A percentile compares a stretch with the other conserved stretches of the same genome.
These are phyloP conservation scores for Flaveria bidentis DNA, from an alignment of 129 eudicot species.

Conservation along the genomic window DNA sequence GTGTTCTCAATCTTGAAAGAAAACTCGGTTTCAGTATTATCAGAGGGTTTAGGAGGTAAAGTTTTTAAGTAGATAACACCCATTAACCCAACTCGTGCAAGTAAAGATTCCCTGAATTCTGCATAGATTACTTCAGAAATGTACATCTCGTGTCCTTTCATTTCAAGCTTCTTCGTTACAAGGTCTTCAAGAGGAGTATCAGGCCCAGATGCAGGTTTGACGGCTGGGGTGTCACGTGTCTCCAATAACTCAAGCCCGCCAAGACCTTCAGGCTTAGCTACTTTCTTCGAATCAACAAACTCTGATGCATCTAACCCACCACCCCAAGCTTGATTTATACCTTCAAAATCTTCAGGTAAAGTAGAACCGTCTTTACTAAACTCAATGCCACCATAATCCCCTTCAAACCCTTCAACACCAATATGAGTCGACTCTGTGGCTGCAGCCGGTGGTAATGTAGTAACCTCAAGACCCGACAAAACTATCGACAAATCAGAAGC, in stretches of 20 bases:
- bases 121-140: slow-evolving; percentile 75
- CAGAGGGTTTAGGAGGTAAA: slow-evolving; percentile 71
- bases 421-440: slow-evolving; percentile 94
- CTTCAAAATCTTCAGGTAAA: slow-evolving; percentile 85
- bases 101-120: slow-evolving; percentile 84
- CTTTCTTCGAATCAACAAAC: slow-evolving; percentile 79
- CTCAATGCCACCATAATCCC: slow-evolving; percentile 96
- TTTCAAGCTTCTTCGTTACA: slow-evolving; percentile 70
- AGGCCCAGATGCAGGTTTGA: slow-evolving; percentile 45
- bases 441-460: slow-evolving; percentile 89
- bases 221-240: slow-evolving; percentile 59
- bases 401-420: slow-evolving; percentile 98
- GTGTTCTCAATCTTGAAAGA: slow-evolving; percentile 83
- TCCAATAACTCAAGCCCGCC: slow-evolving; percentile 89
- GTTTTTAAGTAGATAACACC: slow-evolving; percentile 72
- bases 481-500: slow-evolving; percentile 69
- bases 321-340: slow-evolving; percentile 95
- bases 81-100: slow-evolving; percentile 80
- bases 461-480: slow-evolving; percentile 88
- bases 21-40: slow-evolving; percentile 76
- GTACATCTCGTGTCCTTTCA: slow-evolving; percentile 95
- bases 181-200: slow-evolving; percentile 70
- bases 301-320: slow-evolving; percentile 97
- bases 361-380: slow-evolving; percentile 82
- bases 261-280: slow-evolving; percentile 60